These are phyloP conservation scores for Populus hybrid DNA, from an alignment of 441 rosid species.

Conservation along the genomic window DNA sequence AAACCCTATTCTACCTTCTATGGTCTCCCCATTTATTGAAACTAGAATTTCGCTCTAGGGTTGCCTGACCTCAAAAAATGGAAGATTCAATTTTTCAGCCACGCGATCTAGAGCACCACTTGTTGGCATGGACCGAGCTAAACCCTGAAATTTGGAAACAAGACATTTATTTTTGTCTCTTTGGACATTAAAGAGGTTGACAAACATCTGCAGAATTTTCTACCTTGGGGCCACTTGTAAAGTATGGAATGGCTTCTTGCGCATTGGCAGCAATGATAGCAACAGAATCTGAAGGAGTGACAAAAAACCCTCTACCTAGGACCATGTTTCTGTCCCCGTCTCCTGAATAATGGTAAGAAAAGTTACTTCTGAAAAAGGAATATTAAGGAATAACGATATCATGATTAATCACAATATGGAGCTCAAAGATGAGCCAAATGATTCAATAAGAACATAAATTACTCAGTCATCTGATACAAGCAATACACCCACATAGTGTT, in stretches of 20 bases:
- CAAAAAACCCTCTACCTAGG: slow-evolving; percentile 75
- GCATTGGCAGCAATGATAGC: slow-evolving; percentile 95
- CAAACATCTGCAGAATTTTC: slow-evolving; percentile 14
- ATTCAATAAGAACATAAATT: background rate
- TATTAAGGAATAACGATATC: background rate
- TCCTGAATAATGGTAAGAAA: slow-evolving; percentile 40
- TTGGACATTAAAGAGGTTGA: slow-evolving; percentile 5
- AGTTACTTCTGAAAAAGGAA: background rate
- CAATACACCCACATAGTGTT: background rate
- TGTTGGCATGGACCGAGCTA: slow-evolving; percentile 97
- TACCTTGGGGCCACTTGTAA: slow-evolving; percentile 73
- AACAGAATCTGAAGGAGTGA: slow-evolving; percentile 93
- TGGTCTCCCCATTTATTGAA: background rate
- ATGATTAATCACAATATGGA: background rate
- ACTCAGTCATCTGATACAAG: background rate
- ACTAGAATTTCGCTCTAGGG: slow-evolving; percentile 11
- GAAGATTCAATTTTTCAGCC: slow-evolving; percentile 78
- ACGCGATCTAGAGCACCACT: slow-evolving; percentile 97
- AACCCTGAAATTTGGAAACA: slow-evolving; percentile 50
- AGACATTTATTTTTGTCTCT: slow-evolving; percentile 11
- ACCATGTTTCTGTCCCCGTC: slow-evolving; percentile 99
- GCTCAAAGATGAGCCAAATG: background rate
- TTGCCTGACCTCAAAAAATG: slow-evolving; percentile 75
- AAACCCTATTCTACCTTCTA: background rate
- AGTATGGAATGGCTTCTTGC: slow-evolving; percentile 86